Percentiles rank a stretch among this genome's conserved stretches.
Conservation (phyloP, 2,329 filamentous ascomycete genomes). For the Emergomyces pasteurianus region DNA sequence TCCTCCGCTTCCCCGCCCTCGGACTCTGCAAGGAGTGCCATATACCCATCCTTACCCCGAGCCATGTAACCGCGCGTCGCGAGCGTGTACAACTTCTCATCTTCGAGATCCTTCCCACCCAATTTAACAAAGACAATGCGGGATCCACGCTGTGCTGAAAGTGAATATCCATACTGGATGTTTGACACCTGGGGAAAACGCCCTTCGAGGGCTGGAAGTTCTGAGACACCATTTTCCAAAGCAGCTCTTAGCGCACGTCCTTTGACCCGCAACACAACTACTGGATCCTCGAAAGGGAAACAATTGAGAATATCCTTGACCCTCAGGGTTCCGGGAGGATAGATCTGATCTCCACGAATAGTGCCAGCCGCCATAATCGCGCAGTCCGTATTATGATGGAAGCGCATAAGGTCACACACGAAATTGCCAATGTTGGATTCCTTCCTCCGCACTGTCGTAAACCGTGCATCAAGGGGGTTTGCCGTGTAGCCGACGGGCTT, state of each 20-base stretch:
- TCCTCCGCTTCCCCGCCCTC: slow-evolving; percentile 68
- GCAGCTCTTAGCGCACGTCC: slow-evolving; percentile 67
- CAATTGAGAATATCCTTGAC: slow-evolving; percentile 77
- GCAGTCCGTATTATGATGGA: slow-evolving; percentile 70
- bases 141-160: slow-evolving; percentile 45
- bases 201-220: slow-evolving; percentile 72
- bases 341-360: slow-evolving; percentile 78
- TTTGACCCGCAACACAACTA: slow-evolving; percentile 60
- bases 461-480: slow-evolving; percentile 71
- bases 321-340: slow-evolving; percentile 64
- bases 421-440: slow-evolving; percentile 88
- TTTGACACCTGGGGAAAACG: slow-evolving; percentile 81
- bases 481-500: slow-evolving; percentile 76
- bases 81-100: slow-evolving; percentile 54
- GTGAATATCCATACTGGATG: slow-evolving; percentile 63
- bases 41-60: slow-evolving; percentile 75
- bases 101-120: slow-evolving; percentile 48
- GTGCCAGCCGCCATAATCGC: slow-evolving; percentile 76
- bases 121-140: slow-evolving; percentile 54
- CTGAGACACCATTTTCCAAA: slow-evolving; percentile 69
- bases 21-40: slow-evolving; percentile 58
- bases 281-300: slow-evolving; percentile 86
- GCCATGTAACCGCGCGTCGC: slow-evolving; percentile 83
- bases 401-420: slow-evolving; percentile 81
- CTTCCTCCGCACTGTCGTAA: slow-evolving; percentile 62